Evolutionary conservation across 805 yeast genomes (phyloP).

Genomic region (Wilhelminamyces savonicus): DNA sequence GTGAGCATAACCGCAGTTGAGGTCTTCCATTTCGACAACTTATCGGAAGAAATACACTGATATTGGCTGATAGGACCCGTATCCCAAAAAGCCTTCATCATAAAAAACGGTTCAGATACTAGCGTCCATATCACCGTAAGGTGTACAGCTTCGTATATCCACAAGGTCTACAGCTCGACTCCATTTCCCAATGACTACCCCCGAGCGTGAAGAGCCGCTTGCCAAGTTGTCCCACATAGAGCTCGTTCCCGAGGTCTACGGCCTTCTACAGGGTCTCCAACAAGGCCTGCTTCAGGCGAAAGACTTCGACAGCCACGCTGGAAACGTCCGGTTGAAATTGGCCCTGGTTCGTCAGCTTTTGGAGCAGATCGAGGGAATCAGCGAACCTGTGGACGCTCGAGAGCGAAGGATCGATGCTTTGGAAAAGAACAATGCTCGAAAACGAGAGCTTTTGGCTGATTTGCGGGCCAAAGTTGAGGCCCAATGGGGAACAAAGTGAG

Average conservation of each 20-base stretch:
- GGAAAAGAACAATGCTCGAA: constrained; percentile 21
- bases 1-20: too few relatives aligned
- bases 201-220: too few relatives aligned
- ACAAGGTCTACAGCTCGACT: too few relatives aligned
- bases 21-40: too few relatives aligned
- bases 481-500: neutral
- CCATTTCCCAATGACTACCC: too few relatives aligned
- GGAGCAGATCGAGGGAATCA: constrained; percentile 39
- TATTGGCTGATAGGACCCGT: too few relatives aligned
- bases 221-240: constrained; percentile 24
- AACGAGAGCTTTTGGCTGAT: constrained; percentile 14
- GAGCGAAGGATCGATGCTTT: constrained; percentile 25
- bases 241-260: constrained; percentile 32
- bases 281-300: constrained; percentile 32
- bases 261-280: constrained; percentile 26
- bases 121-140: too few relatives aligned
- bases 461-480: constrained; percentile 9
- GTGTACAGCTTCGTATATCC: too few relatives aligned
- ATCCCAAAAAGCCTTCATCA: too few relatives aligned
- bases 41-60: too few relatives aligned
- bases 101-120: too few relatives aligned
- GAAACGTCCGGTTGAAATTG: constrained; percentile 38
- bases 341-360: constrained; percentile 26
- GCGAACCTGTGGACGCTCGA: constrained; percentile 33
- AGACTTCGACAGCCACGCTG: constrained; percentile 39